A percentile compares a stretch with the other conserved stretches of the same genome.
Conservation (phyloP, 768 basidiomycete genomes). For the Pleurotus sapidus region DNA sequence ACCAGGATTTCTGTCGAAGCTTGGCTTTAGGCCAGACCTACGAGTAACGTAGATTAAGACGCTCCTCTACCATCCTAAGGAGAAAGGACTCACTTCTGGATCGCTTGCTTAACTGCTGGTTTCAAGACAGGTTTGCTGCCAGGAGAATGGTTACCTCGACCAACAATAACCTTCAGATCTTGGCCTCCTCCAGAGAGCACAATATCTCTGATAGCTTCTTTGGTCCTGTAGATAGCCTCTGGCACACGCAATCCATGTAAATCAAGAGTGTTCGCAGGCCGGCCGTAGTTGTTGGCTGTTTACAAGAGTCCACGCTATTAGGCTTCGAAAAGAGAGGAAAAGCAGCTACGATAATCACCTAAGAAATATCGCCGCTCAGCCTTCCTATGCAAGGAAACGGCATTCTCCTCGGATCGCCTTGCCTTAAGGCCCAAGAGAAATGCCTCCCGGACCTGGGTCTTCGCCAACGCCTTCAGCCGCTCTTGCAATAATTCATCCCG, state of each 20-base stretch:
- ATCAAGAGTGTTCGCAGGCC: constrained; percentile 36
- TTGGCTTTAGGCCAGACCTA: constrained; percentile 1
- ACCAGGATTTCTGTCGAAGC: constrained; percentile 5
- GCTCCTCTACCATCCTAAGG: not conserved
- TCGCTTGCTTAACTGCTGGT: constrained; percentile 72
- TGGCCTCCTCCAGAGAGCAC: constrained; percentile 25
- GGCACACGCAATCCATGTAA: constrained; percentile 46
- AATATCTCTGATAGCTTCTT: constrained; percentile 38
- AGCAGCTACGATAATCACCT: constrained; percentile 27
- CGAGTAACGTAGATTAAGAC: not conserved
- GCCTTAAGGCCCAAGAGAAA: constrained; percentile 1
- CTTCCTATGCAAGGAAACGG: constrained; percentile 33
- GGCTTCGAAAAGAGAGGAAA: constrained; percentile 2
- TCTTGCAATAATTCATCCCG: not conserved
- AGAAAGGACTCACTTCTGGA: constrained; percentile 50
- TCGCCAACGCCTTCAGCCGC: not conserved
- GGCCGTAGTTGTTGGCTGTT: constrained; percentile 36
- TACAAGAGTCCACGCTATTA: constrained; percentile 2
- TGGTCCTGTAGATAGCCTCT: constrained; percentile 44
- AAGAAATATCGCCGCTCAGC: constrained; percentile 44
- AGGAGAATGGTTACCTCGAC: constrained; percentile 82
- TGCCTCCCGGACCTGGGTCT: not conserved
- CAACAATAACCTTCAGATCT: constrained; percentile 46
- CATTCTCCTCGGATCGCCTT: not conserved
- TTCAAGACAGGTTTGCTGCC: constrained; percentile 75